Percentiles rank a stretch among this genome's conserved stretches.
Conservation (phyloP, 371 early-diverging fungal genomes). For the Rhizopus delemar region DNA sequence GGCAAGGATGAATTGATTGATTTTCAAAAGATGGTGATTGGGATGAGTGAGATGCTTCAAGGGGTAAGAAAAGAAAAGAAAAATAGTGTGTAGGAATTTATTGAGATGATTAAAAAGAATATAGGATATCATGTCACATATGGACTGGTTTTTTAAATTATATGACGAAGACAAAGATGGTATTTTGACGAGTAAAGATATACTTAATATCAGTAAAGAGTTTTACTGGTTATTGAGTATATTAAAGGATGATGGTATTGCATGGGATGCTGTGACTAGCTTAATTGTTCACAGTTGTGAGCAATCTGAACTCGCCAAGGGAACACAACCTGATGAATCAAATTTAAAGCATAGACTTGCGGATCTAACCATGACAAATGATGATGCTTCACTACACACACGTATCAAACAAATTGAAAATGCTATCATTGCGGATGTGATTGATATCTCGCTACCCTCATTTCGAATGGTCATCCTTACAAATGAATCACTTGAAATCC, state of each 20-base stretch:
- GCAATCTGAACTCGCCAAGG: constrained; percentile 52
- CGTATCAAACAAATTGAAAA: constrained; percentile 28
- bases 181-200: constrained; percentile 67
- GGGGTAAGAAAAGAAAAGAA: constrained; percentile 29
- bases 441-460: constrained; percentile 31
- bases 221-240: constrained; percentile 62
- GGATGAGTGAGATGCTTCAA: constrained; percentile 75
- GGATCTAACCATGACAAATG: constrained; percentile 21
- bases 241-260: constrained; percentile 21
- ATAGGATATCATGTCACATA: constrained; percentile 70
- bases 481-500: constrained; percentile 64
- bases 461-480: constrained; percentile 64
- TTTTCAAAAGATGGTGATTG: constrained; percentile 74
- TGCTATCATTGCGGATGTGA: constrained; percentile 14
- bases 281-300: constrained; percentile 42
- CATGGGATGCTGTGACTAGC: constrained; percentile 32
- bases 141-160: constrained; percentile 77
- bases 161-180: constrained; percentile 74
- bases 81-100: too few species aligned
- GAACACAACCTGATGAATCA: constrained; percentile 20
- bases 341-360: constrained; percentile 19
- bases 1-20: constrained; percentile 49
- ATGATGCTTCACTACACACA: constrained; percentile 11
- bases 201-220: constrained; percentile 81
- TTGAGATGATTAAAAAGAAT: too few species aligned